These are phyloP conservation scores for Grifola frondosa DNA, from an alignment of 1,284 basidiomycete species.

Conservation along the genomic window DNA sequence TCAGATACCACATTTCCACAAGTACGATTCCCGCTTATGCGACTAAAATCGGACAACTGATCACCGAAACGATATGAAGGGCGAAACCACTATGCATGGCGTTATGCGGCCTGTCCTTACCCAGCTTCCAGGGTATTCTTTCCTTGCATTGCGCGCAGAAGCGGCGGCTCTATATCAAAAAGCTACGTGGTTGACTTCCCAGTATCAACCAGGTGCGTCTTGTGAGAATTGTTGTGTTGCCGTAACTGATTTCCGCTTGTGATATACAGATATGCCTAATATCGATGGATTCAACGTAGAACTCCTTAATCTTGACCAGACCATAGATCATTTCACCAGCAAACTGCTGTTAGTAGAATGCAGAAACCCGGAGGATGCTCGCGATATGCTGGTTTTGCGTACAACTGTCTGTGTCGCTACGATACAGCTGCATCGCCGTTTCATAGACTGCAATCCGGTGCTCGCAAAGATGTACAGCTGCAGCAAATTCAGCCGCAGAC, in stretches of 20 bases:
- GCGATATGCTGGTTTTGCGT: constrained; percentile 19
- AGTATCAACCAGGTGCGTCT: constrained; percentile 11
- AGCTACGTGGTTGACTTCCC: constrained; percentile 25
- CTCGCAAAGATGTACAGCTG: constrained; percentile 12
- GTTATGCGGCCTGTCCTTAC: too few relatives aligned
- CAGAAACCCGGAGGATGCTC: constrained; percentile 12
- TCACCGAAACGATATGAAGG: too few relatives aligned
- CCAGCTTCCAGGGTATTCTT: too few relatives aligned
- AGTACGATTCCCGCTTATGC: too few relatives aligned
- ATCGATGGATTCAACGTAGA: too few relatives aligned
- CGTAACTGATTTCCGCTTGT: too few relatives aligned
- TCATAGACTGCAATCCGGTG: constrained; percentile 10
- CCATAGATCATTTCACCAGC: constrained; percentile 19
- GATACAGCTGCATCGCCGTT: constrained; percentile 20
- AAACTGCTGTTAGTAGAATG: constrained; percentile 5
- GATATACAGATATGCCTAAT: constrained; percentile 12
- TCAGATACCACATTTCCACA: too few relatives aligned
- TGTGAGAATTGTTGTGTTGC: too few relatives aligned
- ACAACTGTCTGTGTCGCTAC: constrained; percentile 18
- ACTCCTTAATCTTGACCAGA: constrained; percentile 16
- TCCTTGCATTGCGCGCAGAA: constrained; percentile 34
- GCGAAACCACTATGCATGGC: too few relatives aligned
- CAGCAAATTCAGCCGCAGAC: constrained; percentile 15
- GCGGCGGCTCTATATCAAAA: constrained; percentile 35
- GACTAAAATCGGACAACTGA: too few relatives aligned